These are phyloP conservation scores for Huntiella bhutanensis DNA, from an alignment of 2,329 filamentous ascomycete species.

Conservation along the genomic window DNA sequence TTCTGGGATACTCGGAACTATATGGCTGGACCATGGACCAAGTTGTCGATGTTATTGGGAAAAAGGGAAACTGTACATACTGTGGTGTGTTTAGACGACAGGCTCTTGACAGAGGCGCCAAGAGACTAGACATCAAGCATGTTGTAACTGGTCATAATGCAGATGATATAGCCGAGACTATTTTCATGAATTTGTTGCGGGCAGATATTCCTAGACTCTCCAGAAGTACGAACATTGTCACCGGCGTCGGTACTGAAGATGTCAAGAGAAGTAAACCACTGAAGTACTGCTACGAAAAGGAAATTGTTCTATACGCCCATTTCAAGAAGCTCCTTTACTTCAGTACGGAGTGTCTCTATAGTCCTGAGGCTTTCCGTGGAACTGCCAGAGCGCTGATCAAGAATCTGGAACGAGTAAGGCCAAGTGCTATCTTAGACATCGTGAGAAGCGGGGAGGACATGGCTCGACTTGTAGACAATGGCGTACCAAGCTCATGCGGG, in stretches of 20 bases:
- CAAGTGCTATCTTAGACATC: constrained; percentile 87
- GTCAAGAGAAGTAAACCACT: constrained; percentile 92
- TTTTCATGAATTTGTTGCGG: constrained; percentile 88
- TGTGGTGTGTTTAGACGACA: constrained; percentile 92
- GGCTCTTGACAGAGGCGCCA: constrained; percentile 80
- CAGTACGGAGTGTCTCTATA: constrained; percentile 96
- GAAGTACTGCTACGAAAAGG: constrained; percentile 97
- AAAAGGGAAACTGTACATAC: constrained; percentile 98
- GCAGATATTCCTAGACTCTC: constrained; percentile 78
- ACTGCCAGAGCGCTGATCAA: constrained; percentile 86
- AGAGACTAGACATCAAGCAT: constrained; percentile 70
- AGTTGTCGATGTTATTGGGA: constrained; percentile 86
- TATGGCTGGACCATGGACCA: constrained; percentile 99
- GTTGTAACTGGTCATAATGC: constrained; percentile 97
- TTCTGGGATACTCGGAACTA: constrained; percentile 80
- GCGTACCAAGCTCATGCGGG: background rate
- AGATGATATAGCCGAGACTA: constrained; percentile 90
- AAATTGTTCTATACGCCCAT: constrained; percentile 93
- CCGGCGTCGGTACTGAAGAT: constrained; percentile 55
- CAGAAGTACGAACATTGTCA: constrained; percentile 79
- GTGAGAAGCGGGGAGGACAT: constrained; percentile 92
- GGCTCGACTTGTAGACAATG: constrained; percentile 49
- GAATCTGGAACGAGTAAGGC: constrained; percentile 78
- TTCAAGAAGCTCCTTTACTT: constrained; percentile 97
- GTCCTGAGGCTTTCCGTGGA: constrained; percentile 86